Evolutionary conservation across 176 grass and related monocot species (phyloP).

Genomic region (Cocos nucifera): DNA sequence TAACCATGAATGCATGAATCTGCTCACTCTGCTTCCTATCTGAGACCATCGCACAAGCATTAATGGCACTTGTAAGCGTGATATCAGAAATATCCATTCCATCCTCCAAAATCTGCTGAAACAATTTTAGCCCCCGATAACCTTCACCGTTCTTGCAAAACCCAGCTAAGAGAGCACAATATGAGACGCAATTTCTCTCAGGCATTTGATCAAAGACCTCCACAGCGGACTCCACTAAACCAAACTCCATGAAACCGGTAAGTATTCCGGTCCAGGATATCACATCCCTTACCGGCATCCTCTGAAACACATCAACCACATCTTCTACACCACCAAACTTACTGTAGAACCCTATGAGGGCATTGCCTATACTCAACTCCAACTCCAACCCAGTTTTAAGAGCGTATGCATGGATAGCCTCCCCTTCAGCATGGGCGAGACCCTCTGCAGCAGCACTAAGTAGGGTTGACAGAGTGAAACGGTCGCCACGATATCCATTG

Average conservation of each 20-base stretch:
- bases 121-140: constrained; percentile 26
- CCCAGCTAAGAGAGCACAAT: constrained; percentile 54
- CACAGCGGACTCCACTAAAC: constrained; percentile 40
- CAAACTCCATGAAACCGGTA: constrained; percentile 60
- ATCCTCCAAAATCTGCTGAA: constrained; percentile 38
- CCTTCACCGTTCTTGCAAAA: constrained; percentile 59
- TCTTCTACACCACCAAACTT: constrained; percentile 32
- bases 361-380: constrained; percentile 50
- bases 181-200: constrained; percentile 43
- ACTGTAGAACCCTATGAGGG: constrained; percentile 46
- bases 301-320: constrained; percentile 33
- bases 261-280: constrained; percentile 60
- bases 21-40: constrained; percentile 56
- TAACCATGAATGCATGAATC: constrained; percentile 49
- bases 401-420: constrained; percentile 45
- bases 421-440: constrained; percentile 16
- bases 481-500: constrained; percentile 21
- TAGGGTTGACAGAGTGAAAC: constrained; percentile 45
- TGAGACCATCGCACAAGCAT: constrained; percentile 48
- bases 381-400: constrained; percentile 53
- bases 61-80: constrained; percentile 41
- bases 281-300: constrained; percentile 50
- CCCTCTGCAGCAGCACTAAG: constrained; percentile 32
- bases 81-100: constrained; percentile 51
- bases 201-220: constrained; percentile 60